phyloP scores from a whole-genome alignment of 1,284 basidiomycete species.

The Ceratobasidium theobromae region DNA sequence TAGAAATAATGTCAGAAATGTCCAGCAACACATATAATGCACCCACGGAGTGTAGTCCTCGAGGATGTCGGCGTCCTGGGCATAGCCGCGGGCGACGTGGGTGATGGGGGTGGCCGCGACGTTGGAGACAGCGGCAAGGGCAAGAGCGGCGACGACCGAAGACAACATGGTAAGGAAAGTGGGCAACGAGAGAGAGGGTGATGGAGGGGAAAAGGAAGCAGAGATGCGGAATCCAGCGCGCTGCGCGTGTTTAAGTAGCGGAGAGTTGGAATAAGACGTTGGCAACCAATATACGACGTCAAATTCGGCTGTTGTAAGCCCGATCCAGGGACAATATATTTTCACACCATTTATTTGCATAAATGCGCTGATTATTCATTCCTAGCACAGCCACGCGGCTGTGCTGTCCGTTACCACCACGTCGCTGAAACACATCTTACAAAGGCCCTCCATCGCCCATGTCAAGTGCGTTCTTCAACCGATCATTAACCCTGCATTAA shows the following conservation, averaged over 20 bases:
- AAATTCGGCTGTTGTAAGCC: no score
- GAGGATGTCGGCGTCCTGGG: slow-evolving; percentile 34
- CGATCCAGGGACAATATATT: no score
- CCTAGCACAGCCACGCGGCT: no score
- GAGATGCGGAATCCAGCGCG: no score
- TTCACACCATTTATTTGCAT: no score
- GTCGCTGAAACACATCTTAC: not conserved
- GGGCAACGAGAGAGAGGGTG: slow-evolving; percentile 29
- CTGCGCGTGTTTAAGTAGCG: no score
- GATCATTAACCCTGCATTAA: slow-evolving; percentile 11
- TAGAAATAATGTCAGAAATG: slow-evolving; percentile 34
- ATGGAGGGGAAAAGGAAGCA: not conserved
- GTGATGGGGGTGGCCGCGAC: slow-evolving; percentile 42
- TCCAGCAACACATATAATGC: not conserved
- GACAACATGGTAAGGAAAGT: slow-evolving; percentile 34
- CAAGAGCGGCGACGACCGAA: slow-evolving; percentile 50
- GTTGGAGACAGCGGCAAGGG: slow-evolving; percentile 50
- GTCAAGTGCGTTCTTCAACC: slow-evolving; percentile 1
- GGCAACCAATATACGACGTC: no score
- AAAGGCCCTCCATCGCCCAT: no score
- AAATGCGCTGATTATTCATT: no score
- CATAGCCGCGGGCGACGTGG: slow-evolving; percentile 39
- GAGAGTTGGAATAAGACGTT: not conserved
- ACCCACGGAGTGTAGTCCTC: slow-evolving; percentile 51
- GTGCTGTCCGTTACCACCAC: no score